Evolutionary conservation across 192 early-diverging fungal genomes (phyloP), one percentile per base, ranked within the genome.

Genomic region (Backusella luteola): DNA sequence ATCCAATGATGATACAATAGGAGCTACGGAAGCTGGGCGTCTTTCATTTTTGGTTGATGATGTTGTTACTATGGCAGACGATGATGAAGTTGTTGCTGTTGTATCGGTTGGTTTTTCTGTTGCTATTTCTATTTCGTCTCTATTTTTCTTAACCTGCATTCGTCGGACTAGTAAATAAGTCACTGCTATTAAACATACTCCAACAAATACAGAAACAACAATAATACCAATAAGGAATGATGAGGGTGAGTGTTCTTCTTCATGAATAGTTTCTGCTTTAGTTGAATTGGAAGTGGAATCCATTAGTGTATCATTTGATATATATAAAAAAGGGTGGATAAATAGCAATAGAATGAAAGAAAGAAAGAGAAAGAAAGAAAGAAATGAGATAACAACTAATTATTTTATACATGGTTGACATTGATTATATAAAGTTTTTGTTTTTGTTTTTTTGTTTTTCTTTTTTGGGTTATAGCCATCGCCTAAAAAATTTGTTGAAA

Each of bases 401-500:
- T 69, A 69, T 38, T 39, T 69, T 69, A 38, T 38, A 59, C 56
- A 12, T 59, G 56, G 56, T 59, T 49, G 23, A 59, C 21, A 59
- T 26, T 59, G 56, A 8, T 59, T 23, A 59, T 59, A 49, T 49
- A 59, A 59, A 53, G 23, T 59, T 59, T 56, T 26, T 56, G 21
- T 56, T 56, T 44, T 44, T 44, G 8, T 42, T 42, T 41, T 41
- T 41, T 0, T 67, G 36, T 68, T 35, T 68, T 68, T 34, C 14
- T 35, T 36, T 35, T 42, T 26, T 19, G 23, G 36, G 42, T 59
- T 73, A 56, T 17, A 56, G n/a, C 71, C 71, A 73, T 34, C 44
- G 71, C 32, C 71, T 42, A 73, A 73, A 73, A 38, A 73, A 73
- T 23, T 46, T 73, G 46, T 73, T 73, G n/a, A 73, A 46, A 49